Conservation (phyloP, 208 protist species). For the Kentomonas sorsogonicus region DNA sequence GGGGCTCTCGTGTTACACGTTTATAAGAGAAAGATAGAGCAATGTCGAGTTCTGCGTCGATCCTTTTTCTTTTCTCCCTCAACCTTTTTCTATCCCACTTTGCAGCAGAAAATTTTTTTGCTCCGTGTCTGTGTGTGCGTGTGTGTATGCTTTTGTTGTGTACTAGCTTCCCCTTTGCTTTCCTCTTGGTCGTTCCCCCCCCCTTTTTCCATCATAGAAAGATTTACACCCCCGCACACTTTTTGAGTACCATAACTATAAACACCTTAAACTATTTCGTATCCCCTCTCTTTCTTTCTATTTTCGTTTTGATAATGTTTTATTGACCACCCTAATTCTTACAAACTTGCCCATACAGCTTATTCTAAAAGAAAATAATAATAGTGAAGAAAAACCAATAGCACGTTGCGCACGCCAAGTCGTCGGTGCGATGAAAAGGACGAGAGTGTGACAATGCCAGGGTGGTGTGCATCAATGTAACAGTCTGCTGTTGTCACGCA, state of each 20-base stretch:
- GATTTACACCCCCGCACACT: not conserved
- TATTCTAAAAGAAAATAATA: slow-evolving; percentile 12
- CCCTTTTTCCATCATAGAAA: not conserved
- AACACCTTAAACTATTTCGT: not conserved
- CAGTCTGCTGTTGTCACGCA: not conserved
- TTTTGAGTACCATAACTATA: slow-evolving; percentile 8
- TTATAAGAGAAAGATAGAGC: not conserved
- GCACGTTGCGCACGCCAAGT: not conserved
- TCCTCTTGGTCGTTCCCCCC: slow-evolving; percentile 2
- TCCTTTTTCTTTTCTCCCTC: not conserved
- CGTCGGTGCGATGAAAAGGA: too few relatives aligned
- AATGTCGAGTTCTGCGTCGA: not conserved
- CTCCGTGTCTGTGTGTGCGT: not conserved
- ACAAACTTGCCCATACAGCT: too few relatives aligned
- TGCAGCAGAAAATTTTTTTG: not conserved
- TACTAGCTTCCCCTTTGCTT: slow-evolving; percentile 18
- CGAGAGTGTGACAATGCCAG: not conserved
- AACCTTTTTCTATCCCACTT: not conserved
- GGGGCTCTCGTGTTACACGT: not conserved
- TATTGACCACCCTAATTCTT: not conserved
- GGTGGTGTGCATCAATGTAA: not conserved
- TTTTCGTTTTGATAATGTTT: not conserved
- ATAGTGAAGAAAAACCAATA: slow-evolving; percentile 6
- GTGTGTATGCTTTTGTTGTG: slow-evolving; percentile 14
- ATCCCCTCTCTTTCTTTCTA: slow-evolving; percentile 2